Conservation (phyloP, 1,284 basidiomycete species). For the Coniophora puteana region DNA sequence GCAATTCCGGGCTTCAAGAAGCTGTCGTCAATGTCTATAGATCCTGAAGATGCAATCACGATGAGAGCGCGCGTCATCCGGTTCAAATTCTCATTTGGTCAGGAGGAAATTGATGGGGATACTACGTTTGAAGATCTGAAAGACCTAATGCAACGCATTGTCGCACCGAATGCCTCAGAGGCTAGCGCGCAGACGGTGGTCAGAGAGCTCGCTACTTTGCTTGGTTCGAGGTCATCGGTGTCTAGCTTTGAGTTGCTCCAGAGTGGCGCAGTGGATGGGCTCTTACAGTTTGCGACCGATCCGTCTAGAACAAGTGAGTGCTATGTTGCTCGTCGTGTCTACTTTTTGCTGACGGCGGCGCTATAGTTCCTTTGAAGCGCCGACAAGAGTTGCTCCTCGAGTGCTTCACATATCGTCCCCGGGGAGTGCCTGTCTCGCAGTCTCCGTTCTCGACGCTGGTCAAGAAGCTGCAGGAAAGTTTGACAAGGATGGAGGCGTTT, state of each 20-base stretch:
- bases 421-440: constrained; percentile 39
- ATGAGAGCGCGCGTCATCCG: constrained; percentile 81
- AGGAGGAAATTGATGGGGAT: constrained; percentile 59
- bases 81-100: constrained; percentile 68
- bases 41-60: constrained; percentile 89
- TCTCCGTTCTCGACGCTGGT: constrained; percentile 80
- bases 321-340: constrained; percentile 5
- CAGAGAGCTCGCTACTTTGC: constrained; percentile 72
- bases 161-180: constrained; percentile 53
- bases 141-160: constrained; percentile 60
- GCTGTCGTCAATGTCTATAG: constrained; percentile 57
- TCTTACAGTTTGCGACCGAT: constrained; percentile 82
- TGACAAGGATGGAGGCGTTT: constrained; percentile 92
- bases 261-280: constrained; percentile 87
- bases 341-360: too few species aligned
- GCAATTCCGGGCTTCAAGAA: constrained; percentile 66
- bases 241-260: constrained; percentile 96
- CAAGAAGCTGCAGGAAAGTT: constrained; percentile 90
- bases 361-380: constrained; percentile 48
- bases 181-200: constrained; percentile 64
- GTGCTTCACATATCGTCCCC: constrained; percentile 59
- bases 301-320: constrained; percentile 36
- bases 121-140: constrained; percentile 65
- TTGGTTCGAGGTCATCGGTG: constrained; percentile 78
- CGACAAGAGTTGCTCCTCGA: constrained; percentile 76